These are phyloP conservation scores for Xylaria multiplex DNA, from an alignment of 2,329 filamentous ascomycete species.

Conservation along the genomic window DNA sequence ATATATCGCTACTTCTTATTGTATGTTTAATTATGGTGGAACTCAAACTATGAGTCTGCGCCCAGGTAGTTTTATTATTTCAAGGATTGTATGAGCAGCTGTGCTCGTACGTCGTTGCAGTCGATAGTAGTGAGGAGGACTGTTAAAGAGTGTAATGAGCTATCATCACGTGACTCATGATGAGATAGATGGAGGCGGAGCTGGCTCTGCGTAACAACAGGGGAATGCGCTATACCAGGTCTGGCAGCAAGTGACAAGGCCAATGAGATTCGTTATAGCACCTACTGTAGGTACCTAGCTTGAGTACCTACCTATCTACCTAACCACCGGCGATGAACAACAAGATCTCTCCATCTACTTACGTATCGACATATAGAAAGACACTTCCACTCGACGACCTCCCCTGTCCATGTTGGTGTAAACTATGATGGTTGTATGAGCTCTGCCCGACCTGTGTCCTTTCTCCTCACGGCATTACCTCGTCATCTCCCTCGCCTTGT, in stretches of 20 bases:
- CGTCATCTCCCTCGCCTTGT: neutral
- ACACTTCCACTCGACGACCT: slow-evolving; percentile 12
- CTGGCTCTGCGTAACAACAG: neutral
- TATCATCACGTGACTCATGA: slow-evolving; percentile 2
- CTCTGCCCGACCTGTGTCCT: slow-evolving; percentile 11
- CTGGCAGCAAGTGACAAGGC: neutral
- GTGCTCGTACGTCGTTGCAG: too few relatives aligned
- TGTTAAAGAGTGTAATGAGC: too few relatives aligned
- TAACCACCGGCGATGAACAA: slow-evolving; percentile 5
- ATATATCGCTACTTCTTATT: too few relatives aligned
- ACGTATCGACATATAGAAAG: slow-evolving; percentile 16
- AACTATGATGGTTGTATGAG: slow-evolving; percentile 30
- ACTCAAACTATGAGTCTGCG: too few relatives aligned
- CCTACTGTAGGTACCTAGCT: neutral
- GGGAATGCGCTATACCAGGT: slow-evolving; percentile 13
- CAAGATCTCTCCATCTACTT: slow-evolving; percentile 12
- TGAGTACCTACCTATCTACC: neutral
- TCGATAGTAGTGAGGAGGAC: too few relatives aligned
- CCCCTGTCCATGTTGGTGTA: slow-evolving; percentile 4
- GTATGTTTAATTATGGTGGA: too few relatives aligned
- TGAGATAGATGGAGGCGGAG: neutral
- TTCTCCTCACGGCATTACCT: neutral
- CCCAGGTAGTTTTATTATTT: too few relatives aligned
- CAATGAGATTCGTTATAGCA: slow-evolving; percentile 3
- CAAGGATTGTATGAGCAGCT: too few relatives aligned